Evolutionary conservation across 495 filamentous ascomycete genomes (phyloP).

Genomic region (Penicillium dipodomyicola): DNA sequence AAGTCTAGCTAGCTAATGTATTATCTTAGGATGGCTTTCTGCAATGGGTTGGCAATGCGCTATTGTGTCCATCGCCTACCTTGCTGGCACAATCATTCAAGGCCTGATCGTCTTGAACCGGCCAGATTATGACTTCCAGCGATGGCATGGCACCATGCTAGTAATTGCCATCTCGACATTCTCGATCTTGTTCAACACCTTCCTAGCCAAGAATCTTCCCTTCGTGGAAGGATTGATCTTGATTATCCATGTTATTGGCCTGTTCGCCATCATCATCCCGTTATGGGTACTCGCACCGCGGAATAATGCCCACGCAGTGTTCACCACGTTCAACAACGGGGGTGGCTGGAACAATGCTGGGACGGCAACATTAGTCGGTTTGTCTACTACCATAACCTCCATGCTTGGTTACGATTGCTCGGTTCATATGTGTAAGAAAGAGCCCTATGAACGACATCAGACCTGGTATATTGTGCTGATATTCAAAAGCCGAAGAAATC

Average conservation of each 20-base stretch:
- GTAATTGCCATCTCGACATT: conserved; percentile 51
- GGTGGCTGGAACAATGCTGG: conserved; percentile 56
- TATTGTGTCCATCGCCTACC: conserved; percentile 52
- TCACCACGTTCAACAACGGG: conserved; percentile 52
- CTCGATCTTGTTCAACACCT: conserved; percentile 55
- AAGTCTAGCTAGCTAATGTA: background rate
- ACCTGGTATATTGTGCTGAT: conserved; percentile 11
- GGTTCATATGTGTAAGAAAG: conserved; percentile 51
- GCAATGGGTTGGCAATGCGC: conserved; percentile 60
- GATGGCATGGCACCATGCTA: conserved; percentile 62
- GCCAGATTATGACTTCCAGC: conserved; percentile 43
- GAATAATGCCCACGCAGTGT: conserved; percentile 46
- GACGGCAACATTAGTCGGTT: conserved; percentile 53
- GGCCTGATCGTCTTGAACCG: conserved; percentile 55
- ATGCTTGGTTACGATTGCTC: conserved; percentile 57
- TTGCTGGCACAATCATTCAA: conserved; percentile 59
- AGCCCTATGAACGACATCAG: background rate
- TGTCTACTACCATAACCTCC: conserved; percentile 50
- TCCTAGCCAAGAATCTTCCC: conserved; percentile 51
- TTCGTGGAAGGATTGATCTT: conserved; percentile 57
- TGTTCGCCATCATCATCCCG: conserved; percentile 61
- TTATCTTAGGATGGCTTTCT: conserved; percentile 53
- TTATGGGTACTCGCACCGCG: conserved; percentile 53
- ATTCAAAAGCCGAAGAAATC: conserved; percentile 51
- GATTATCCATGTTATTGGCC: conserved; percentile 58